These are phyloP conservation scores for Phylloboletellus chloephorus DNA, from an alignment of 1,284 basidiomycete species.

Conservation along the genomic window DNA sequence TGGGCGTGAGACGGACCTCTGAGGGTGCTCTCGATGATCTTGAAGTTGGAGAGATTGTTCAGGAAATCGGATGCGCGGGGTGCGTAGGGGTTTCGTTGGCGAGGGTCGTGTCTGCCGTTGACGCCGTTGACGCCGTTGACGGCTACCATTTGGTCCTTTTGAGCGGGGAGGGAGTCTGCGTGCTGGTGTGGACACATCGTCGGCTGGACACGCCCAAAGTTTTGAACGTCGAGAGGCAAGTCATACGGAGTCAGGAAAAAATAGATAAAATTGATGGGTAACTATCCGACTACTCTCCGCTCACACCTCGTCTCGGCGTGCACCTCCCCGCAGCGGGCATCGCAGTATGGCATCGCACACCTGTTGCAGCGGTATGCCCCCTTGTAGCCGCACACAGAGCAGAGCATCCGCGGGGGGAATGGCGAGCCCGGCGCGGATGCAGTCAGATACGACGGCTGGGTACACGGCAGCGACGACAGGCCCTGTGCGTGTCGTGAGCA, in stretches of 20 bases:
- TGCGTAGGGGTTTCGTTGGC: slow-evolving; percentile 72
- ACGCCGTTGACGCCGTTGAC: slow-evolving; percentile 19
- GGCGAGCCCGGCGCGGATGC: slow-evolving; percentile 44
- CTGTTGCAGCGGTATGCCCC: slow-evolving; percentile 56
- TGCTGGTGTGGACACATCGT: slow-evolving; percentile 22
- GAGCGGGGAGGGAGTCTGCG: slow-evolving; percentile 9
- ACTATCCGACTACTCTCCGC: slow-evolving; percentile 40
- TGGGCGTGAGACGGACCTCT: slow-evolving; percentile 67
- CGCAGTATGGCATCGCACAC: slow-evolving; percentile 58
- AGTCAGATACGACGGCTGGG: slow-evolving; percentile 54
- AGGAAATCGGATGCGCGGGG: slow-evolving; percentile 87
- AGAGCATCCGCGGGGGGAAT: slow-evolving; percentile 51
- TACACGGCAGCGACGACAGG: slow-evolving; percentile 48
- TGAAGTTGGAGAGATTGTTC: slow-evolving; percentile 89
- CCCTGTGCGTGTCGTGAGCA: slow-evolving; percentile 38
- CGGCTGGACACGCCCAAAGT: not conserved
- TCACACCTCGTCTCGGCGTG: slow-evolving; percentile 63
- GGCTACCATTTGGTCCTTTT: slow-evolving; percentile 22
- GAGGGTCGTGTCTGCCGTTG: slow-evolving; percentile 41
- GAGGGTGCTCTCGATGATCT: slow-evolving; percentile 95
- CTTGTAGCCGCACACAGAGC: slow-evolving; percentile 67
- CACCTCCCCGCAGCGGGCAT: slow-evolving; percentile 47
- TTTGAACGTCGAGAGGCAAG: not conserved
- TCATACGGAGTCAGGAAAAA: not conserved
- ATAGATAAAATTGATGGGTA: slow-evolving; percentile 2